phyloP scores from a whole-genome alignment of 208 protist genomes.

The Endotrypanum monterogeii region DNA sequence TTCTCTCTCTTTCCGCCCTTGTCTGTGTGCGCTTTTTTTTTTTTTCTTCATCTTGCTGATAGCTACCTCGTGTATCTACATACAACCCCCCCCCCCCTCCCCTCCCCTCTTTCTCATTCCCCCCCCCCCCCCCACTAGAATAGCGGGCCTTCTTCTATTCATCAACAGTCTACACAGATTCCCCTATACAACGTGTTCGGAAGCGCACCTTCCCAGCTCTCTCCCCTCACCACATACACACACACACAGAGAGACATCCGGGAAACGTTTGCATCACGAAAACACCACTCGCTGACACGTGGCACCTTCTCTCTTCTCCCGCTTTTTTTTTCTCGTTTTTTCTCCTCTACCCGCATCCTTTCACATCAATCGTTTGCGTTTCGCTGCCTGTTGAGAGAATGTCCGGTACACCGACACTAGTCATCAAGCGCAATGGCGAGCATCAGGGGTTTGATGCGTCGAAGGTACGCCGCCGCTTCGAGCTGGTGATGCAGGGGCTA shows the following conservation, averaged over 20 bases:
- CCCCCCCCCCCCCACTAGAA: not conserved
- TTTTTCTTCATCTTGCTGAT: too few species aligned
- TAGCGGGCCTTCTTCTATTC: not conserved
- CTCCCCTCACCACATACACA: too few species aligned
- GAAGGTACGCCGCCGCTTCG: slow-evolving; percentile 63
- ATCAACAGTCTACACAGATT: not conserved
- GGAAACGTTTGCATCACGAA: not conserved
- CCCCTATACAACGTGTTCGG: too few species aligned
- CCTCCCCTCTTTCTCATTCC: not conserved
- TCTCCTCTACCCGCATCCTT: too few species aligned
- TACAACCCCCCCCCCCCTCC: not conserved
- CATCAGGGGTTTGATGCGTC: slow-evolving; percentile 51
- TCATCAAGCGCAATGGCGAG: slow-evolving; percentile 76
- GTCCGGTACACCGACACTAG: slow-evolving; percentile 21
- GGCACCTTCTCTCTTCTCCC: not conserved
- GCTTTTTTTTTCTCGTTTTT: not conserved
- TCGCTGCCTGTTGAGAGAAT: slow-evolving; percentile 20
- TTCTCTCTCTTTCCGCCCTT: not conserved
- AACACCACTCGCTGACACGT: not conserved
- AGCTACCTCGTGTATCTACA: not conserved
- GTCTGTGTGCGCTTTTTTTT: not conserved
- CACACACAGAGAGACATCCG: not conserved
- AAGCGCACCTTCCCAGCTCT: too few species aligned
- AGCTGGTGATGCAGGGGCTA: slow-evolving; percentile 47
- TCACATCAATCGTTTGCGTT: too few species aligned